phyloP scores from a whole-genome alignment of 768 basidiomycete species.

The Jaapia argillacea region DNA sequence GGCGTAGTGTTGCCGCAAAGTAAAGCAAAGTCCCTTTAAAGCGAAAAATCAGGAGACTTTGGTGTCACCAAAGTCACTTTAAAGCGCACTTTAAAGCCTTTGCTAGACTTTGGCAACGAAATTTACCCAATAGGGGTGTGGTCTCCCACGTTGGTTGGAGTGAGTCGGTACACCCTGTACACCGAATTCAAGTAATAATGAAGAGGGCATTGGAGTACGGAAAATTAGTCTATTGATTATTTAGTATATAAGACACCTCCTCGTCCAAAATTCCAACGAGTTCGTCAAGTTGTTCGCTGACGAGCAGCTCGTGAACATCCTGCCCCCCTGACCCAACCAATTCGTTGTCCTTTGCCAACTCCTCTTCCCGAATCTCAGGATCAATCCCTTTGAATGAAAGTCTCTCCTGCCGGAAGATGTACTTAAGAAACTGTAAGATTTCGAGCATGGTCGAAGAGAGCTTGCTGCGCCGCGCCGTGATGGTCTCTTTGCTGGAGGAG shows the following conservation, averaged over 20 bases:
- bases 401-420: neutral
- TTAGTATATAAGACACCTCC: neutral
- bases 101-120: neutral
- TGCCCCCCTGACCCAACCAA: neutral
- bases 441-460: neutral
- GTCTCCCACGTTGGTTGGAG: neutral
- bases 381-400: neutral
- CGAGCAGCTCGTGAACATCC: neutral
- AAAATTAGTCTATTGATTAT: neutral
- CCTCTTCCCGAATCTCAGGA: neutral
- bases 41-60: neutral
- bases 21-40: neutral
- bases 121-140: neutral
- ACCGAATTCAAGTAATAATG: neutral
- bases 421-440: neutral
- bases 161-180: neutral
- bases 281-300: neutral
- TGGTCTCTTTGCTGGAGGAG: constrained; percentile 6
- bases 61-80: neutral
- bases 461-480: neutral
- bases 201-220: neutral
- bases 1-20: neutral
- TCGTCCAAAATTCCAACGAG: neutral
- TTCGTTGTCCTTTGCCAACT: neutral
- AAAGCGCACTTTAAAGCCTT: neutral